Base-by-base conservation (phyloP, 2,329 filamentous ascomycete species). In the Neurospora sp. region DNA sequence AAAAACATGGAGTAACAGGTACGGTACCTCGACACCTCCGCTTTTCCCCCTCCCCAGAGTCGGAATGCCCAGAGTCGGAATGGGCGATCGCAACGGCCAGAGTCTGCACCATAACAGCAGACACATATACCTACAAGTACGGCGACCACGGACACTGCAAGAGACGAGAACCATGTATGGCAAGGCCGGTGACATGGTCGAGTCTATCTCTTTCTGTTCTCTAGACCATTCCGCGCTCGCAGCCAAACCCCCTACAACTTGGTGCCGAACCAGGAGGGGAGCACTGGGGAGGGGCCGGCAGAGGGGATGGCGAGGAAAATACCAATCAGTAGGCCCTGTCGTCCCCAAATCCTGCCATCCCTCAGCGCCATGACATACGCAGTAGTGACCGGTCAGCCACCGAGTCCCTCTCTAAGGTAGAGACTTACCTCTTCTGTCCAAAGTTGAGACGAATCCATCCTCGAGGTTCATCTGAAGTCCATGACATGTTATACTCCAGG, bases 61-160 rank as follows among this genome's bases (percentile, higher is more conserved):
- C 52, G 52, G 52, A 62, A 62, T 17, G 52, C 33, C 33, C 33
- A 36, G 33, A 36, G 1, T 62, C 52, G 52, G 52, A 62, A 62
- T 17, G 52, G 52, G 8, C 52, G 52, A 62, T 62, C 40, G n/a
- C 67, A 65, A 33, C n/a, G 19, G 19, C 68, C 66, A 69, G 71
- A 72, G 52, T 62, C 8, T 62, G 28, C 23, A n/a, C 28, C 72
- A 75, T 75, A 74, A 52, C 70, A 73, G 69, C 73, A 74, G 72
- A 72, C 73, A 74, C 72, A 73, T 74, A 74, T 72, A 72, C 69
- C 71, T 62, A 36, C 52, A 62, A 33, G 4, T 33, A 33, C 52
- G 23, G 52, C 28, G 28, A 62, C 52, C 8, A 36, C 23, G 46
- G 23, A 57, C 23, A 57, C 19, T 52, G 28, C 43, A 6, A 28